phyloP scores from a whole-genome alignment of 768 basidiomycete species.

The Podaxis sp. region DNA sequence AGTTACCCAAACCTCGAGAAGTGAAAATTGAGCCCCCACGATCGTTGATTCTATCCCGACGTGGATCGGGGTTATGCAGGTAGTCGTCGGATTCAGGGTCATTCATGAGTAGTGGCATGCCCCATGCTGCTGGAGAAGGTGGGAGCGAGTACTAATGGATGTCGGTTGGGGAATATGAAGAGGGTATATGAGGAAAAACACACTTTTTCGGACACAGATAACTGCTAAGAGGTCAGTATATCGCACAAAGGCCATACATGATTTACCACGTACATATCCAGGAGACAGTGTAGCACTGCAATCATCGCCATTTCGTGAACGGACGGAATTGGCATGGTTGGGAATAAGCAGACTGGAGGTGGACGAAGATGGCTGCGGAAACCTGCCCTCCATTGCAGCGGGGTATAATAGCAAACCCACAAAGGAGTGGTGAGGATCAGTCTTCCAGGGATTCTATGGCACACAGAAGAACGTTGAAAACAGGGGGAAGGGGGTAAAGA shows the following conservation, averaged over 20 bases:
- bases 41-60: conserved; percentile 49
- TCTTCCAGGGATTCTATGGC: neutral
- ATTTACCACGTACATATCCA: conserved; percentile 14
- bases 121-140: conserved; percentile 48
- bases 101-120: conserved; percentile 35
- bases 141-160: conserved; percentile 29
- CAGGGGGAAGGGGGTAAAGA: neutral
- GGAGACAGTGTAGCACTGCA: conserved; percentile 9
- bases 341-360: conserved; percentile 14
- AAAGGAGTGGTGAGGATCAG: neutral
- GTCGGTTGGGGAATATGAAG: neutral
- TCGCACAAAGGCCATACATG: neutral
- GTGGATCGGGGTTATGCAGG: conserved; percentile 59
- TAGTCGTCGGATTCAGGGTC: conserved; percentile 53
- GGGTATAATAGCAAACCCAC: neutral
- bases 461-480: neutral
- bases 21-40: conserved; percentile 57
- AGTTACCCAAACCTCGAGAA: conserved; percentile 55
- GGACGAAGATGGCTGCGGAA: conserved; percentile 6
- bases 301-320: neutral
- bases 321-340: neutral
- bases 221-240: neutral
- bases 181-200: neutral
- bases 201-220: conserved; percentile 30
- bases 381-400: conserved; percentile 8